Percentiles rank a stretch among this genome's conserved stretches.
phyloP scores from a whole-genome alignment of 768 basidiomycete genomes.

The Pholiota molesta region DNA sequence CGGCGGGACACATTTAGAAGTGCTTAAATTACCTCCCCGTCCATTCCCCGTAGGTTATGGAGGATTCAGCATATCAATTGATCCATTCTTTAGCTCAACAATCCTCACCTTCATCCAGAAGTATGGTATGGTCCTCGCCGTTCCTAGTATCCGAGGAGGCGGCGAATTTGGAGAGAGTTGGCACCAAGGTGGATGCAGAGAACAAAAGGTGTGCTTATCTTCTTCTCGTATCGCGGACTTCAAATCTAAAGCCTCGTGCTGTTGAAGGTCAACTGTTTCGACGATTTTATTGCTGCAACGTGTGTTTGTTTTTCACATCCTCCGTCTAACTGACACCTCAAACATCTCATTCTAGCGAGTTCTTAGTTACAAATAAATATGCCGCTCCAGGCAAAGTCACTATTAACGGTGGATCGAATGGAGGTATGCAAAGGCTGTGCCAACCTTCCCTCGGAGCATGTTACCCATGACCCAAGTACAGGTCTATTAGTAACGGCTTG shows the following conservation, averaged over 20 bases:
- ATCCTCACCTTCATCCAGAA: slow-evolving; percentile 74
- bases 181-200: slow-evolving; percentile 73
- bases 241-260: slow-evolving; percentile 8
- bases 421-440: slow-evolving; percentile 48
- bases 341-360: slow-evolving; percentile 47
- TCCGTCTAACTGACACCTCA: slow-evolving; percentile 5
- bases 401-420: slow-evolving; percentile 83
- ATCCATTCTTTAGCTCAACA: slow-evolving; percentile 71
- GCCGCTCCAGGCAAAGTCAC: slow-evolving; percentile 70
- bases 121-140: slow-evolving; percentile 69
- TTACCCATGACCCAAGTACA: slow-evolving; percentile 25
- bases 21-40: not conserved
- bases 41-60: slow-evolving; percentile 60
- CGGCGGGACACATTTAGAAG: not conserved
- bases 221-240: not conserved
- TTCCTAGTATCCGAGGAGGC: slow-evolving; percentile 66
- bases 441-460: not conserved
- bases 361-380: slow-evolving; percentile 73
- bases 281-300: slow-evolving; percentile 86
- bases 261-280: slow-evolving; percentile 67
- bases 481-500: slow-evolving; percentile 87
- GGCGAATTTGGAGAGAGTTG: slow-evolving; percentile 85
- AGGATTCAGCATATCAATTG: slow-evolving; percentile 75
- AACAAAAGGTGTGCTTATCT: slow-evolving; percentile 57
- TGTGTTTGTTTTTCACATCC: slow-evolving; percentile 25